phyloP scores from a whole-genome alignment of 176 grass and related monocot species.

The Tillandsia leiboldiana region DNA sequence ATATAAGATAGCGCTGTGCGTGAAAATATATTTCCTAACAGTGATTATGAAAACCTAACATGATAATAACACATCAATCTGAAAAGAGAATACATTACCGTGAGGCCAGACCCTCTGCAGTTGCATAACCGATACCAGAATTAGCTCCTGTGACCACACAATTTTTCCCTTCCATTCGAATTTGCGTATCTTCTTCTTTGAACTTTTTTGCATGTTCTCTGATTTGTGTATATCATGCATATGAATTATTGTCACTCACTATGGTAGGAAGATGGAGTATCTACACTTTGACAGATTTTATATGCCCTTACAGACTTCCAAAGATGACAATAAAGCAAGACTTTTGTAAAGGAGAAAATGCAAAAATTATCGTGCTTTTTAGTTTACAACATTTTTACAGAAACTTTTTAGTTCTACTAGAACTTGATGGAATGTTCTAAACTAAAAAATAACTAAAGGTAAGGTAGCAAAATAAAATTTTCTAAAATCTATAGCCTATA shows the following conservation, averaged over 20 bases:
- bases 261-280: no score
- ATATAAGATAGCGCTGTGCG: constrained; percentile 11
- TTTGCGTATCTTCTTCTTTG: constrained; percentile 72
- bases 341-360: no score
- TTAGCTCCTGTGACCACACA: constrained; percentile 87
- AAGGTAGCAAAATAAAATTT: no score
- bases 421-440: no score
- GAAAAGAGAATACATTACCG: constrained; percentile 29
- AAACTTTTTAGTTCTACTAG: no score
- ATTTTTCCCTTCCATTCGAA: constrained; percentile 74
- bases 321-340: no score
- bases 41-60: background rate
- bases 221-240: constrained; percentile 16
- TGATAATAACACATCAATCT: background rate
- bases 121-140: constrained; percentile 84
- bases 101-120: constrained; percentile 72
- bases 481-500: background rate
- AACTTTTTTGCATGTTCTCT: constrained; percentile 88
- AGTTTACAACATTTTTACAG: no score
- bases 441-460: no score
- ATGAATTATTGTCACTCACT: no score
- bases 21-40: background rate
- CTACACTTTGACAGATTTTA: no score
- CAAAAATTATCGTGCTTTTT: no score
- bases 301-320: no score